Base-by-base conservation (phyloP, 2,329 filamentous ascomycete genomes). In the Niveomyces coronatus region DNA sequence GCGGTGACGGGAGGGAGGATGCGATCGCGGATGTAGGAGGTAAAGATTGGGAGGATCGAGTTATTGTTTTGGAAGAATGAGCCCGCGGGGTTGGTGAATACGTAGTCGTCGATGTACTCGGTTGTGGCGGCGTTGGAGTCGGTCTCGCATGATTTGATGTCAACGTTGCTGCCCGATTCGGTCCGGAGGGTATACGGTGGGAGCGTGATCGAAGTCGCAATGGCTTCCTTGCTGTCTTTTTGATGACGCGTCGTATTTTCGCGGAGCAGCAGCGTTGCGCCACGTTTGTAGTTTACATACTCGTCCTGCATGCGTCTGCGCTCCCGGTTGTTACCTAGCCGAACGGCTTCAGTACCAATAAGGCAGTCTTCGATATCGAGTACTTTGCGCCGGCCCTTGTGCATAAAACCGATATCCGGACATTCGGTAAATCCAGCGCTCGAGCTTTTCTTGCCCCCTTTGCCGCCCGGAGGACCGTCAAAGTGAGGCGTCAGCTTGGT, bases 61-160 rank as follows among this genome's bases (percentile, higher is more conserved):
- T 96, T 96, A 73, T 98, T 98, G 71, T 98, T 98, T 57, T 98
- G 91, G 74, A 98, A 98, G 67, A 98, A 98, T 37, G 85, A 79
- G 43, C 88, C 88, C 9, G 91, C 91, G 3, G 84, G 85, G 64
- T 94, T 96, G 57, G 80, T 80, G 64, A 98, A 94, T 53, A 79
- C 68, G 65, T 82, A 91, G 58, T 78, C 65, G 53, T 82, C 85
- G 45, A 98, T 75, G 62, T 93, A 95, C 60, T 98, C 91, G 20
- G 83, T 88, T 4, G 84, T 80, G 35, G 72, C 83, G 46, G 74
- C 82, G 47, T 89, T 94, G 57, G 78, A 76, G 62, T 95, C 79
- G 4, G 88, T 94, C 48, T 94, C 76, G 67, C 85, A 96, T 4
- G 79, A 83, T 61, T 96, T 96, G 57, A 82, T 68, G 56, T 95